Conservation (phyloP, 1,139 yeast species). For the Arxiozyma heterogenica region DNA sequence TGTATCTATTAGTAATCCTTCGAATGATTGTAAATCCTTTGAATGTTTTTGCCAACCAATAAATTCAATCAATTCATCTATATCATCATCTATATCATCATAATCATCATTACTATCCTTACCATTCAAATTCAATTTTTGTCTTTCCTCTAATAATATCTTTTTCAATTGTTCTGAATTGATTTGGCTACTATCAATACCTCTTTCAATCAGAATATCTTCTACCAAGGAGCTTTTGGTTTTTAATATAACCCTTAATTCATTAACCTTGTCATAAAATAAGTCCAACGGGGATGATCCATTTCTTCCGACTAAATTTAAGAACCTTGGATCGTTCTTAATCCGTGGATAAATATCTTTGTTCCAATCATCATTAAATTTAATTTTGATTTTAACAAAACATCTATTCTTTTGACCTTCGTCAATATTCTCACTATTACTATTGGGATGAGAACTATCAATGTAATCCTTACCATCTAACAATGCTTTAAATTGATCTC, state of each 20-base stretch:
- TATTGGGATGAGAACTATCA: background rate
- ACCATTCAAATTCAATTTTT: background rate
- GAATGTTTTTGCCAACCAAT: background rate
- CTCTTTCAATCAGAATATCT: constrained; percentile 33
- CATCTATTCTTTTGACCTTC: background rate
- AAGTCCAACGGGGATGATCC: constrained; percentile 77
- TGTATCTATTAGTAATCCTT: background rate
- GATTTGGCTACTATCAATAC: background rate
- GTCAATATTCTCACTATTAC: no score
- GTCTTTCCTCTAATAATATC: background rate
- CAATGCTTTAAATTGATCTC: constrained; percentile 48
- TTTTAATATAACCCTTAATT: constrained; percentile 45
- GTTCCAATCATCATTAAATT: constrained; percentile 51
- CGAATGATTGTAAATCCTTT: background rate
- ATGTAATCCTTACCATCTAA: constrained; percentile 31
- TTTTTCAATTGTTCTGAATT: background rate
- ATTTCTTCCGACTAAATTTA: constrained; percentile 58
- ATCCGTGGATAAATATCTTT: constrained; percentile 42
- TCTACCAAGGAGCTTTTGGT: constrained; percentile 54
- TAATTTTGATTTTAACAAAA: constrained; percentile 26
- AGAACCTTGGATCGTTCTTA: constrained; percentile 50
- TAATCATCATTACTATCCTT: no score
- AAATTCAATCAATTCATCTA: background rate
- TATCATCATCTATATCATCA: background rate
- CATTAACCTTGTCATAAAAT: constrained; percentile 69